A percentile compares a stretch with the other conserved stretches of the same genome.
Evolutionary conservation across 306 rosid genomes (phyloP).

Genomic region (Malus sylvestris): DNA sequence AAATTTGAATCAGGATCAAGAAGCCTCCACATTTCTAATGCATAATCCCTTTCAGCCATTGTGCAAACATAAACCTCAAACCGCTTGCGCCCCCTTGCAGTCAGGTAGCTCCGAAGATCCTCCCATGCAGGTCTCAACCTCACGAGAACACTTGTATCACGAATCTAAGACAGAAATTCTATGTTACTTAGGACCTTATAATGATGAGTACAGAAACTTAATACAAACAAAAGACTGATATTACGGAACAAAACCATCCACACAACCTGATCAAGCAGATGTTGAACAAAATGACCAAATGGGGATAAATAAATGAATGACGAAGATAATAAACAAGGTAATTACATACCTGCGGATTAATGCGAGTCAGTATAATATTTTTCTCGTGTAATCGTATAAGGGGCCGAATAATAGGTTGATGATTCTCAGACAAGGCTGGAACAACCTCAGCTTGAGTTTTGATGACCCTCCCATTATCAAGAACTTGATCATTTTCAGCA

Average conservation of each 20-base stretch:
- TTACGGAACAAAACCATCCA: conserved; percentile 6
- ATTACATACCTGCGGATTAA: conserved; percentile 78
- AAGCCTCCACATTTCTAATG: conserved; percentile 99
- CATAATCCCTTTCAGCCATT: conserved; percentile 99
- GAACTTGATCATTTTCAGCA: conserved; percentile 84
- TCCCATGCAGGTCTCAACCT: conserved; percentile 99
- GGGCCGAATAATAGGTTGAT: conserved; percentile 75
- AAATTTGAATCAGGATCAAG: conserved; percentile 96
- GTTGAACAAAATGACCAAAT: neutral
- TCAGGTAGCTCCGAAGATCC: conserved; percentile 94
- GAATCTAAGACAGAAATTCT: conserved; percentile 47
- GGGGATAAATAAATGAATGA: neutral
- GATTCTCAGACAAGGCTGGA: conserved; percentile 74
- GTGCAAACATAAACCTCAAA: conserved; percentile 99
- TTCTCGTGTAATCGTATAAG: conserved; percentile 76
- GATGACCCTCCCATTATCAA: conserved; percentile 84
- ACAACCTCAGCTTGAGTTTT: conserved; percentile 82
- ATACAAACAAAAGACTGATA: neutral
- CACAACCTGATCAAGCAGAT: neutral
- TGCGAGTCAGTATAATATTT: conserved; percentile 91
- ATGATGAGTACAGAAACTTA: conserved; percentile 3
- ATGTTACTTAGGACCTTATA: conserved; percentile 16
- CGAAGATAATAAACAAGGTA: neutral
- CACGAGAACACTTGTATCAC: conserved; percentile 99
- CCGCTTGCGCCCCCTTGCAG: conserved; percentile 98